Evolutionary conservation across 441 rosid genomes (phyloP), one percentile per base, ranked within the genome.

Genomic region (Gossypium lobatum): DNA sequence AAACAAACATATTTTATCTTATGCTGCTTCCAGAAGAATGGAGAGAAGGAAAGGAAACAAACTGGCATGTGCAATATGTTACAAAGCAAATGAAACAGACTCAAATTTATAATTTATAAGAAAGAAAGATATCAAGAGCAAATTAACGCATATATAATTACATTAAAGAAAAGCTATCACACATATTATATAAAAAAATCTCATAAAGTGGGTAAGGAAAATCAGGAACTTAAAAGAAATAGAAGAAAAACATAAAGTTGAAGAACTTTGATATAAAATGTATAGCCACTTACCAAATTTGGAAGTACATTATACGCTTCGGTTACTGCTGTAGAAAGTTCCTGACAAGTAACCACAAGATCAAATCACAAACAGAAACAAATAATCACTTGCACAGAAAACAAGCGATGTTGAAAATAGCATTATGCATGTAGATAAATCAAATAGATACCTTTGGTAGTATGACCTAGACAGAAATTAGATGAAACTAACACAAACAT

Each of bases 271-370:
- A 34, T 37, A 48, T n/a, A 64, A 73, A 21, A 64, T 53, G 45
- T 18, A 17, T 16, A 34, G 48, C 17, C 16, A 48, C 92, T 88
- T 79, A 93, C 97, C 90, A 92, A 82, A 83, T 80, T 83, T 55
- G 97, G 98, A 71, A 93, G 83, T 67, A 92, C 79, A 75, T 93
- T 90, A 82, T 90, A 92, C 62, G 89, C 96, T 83, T 89, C 95
- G 67, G 91, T 84, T 60, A 87, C 89, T 73, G 90, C 92, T 63
- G 85, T 79, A 64, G 95, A 93, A 79, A 93, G 78, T 66, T 77
- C 50, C 98, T 93, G 80, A 66, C 61, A 73, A 78, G 71, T 64
- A 79, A 60, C 31, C 70, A 20, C 59, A 77, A 37, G 14, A 66
- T 72, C 57, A 59, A 45, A 67, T 77, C 53, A 79, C 73, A 46